Conservation (phyloP, 2,329 filamentous ascomycete genomes). For the Penicillium sp. region DNA sequence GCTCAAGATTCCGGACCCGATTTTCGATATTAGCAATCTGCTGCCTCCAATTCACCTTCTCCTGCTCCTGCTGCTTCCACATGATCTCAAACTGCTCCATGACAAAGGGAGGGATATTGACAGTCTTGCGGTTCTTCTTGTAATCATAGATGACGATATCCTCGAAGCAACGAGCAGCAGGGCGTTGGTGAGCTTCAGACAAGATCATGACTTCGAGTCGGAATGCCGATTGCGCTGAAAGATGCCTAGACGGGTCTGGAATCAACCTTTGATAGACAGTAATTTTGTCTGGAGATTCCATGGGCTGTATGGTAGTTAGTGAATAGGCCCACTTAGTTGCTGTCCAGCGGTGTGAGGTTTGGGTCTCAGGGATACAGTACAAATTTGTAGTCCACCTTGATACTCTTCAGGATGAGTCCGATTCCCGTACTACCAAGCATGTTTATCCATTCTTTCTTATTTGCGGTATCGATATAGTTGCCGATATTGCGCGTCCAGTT, state of each 20-base stretch:
- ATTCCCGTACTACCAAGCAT: constrained; percentile 65
- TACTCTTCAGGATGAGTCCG: constrained; percentile 76
- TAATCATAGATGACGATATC: constrained; percentile 81
- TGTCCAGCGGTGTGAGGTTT: not conserved
- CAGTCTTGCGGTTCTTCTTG: constrained; percentile 54
- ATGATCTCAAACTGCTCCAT: constrained; percentile 59
- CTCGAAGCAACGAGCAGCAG: constrained; percentile 73
- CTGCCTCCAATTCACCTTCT: constrained; percentile 53
- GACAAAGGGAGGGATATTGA: constrained; percentile 60
- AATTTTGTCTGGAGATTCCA: constrained; percentile 78
- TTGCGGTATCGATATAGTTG: constrained; percentile 58
- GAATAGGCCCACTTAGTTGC: not conserved
- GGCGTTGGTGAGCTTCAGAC: constrained; percentile 70
- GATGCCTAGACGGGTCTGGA: constrained; percentile 47
- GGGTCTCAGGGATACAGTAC: constrained; percentile 44
- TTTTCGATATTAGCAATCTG: constrained; percentile 58
- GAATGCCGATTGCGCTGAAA: constrained; percentile 34
- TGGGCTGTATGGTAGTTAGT: constrained; percentile 57
- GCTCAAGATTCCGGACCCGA: constrained; percentile 65
- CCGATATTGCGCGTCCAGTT: constrained; percentile 76
- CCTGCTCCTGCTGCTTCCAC: constrained; percentile 62
- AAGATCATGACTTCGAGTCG: constrained; percentile 63
- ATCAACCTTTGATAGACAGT: constrained; percentile 80
- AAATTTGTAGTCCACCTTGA: constrained; percentile 84
- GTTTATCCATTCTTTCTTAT: constrained; percentile 65